phyloP scores from a whole-genome alignment of 2,329 filamentous ascomycete species.

The Aspergillus pseudoviridinutans region DNA sequence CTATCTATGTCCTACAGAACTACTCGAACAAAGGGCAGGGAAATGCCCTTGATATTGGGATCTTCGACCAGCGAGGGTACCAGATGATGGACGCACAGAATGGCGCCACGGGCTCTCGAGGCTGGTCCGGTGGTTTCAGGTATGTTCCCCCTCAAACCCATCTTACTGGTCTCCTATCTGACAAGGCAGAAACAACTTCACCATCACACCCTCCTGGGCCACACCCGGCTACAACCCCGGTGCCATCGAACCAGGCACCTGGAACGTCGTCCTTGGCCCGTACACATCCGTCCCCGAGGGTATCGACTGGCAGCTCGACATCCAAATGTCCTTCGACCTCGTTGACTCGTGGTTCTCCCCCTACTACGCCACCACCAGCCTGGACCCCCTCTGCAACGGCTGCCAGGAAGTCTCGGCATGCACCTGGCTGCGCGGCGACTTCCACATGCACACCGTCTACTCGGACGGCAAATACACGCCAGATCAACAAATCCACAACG shows the following conservation, averaged over 20 bases:
- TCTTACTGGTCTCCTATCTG: too few relatives aligned
- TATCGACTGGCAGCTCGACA: neutral
- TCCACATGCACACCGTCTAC: neutral
- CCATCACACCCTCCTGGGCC: neutral
- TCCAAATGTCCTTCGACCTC: neutral
- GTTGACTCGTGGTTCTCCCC: neutral
- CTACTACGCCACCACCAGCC: neutral
- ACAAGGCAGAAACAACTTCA: neutral
- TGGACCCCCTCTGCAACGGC: neutral
- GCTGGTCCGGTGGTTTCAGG: neutral
- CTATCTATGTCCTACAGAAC: neutral
- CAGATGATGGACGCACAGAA: neutral
- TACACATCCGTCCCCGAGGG: neutral
- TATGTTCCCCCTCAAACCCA: too few relatives aligned
- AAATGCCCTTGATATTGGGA: neutral
- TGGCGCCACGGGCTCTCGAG: neutral
- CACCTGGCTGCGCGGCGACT: neutral
- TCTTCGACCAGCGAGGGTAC: neutral
- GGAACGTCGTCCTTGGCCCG: neutral
- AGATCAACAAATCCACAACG: slow-evolving; percentile 8
- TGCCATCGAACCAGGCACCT: neutral
- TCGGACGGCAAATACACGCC: neutral
- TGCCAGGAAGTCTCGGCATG: neutral
- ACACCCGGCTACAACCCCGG: neutral
- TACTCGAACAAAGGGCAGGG: neutral